A percentile compares a stretch with the other conserved stretches of the same genome.
Conservation (phyloP, 1,139 yeast genomes). For the Wickerhamiella infanticola region DNA sequence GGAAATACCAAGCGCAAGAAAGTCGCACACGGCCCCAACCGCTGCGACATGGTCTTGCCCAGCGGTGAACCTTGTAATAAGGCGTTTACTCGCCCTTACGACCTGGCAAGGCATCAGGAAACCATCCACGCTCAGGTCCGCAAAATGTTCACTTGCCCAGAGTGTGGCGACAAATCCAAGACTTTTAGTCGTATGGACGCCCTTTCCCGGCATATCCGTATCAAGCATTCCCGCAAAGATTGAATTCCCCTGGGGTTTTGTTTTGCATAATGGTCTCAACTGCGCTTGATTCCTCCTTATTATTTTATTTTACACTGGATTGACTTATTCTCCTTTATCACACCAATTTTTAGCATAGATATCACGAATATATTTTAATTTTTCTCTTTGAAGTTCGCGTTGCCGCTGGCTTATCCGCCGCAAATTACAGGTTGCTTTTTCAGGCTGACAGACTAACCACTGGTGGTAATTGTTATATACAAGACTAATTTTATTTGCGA, state of each 20-base stretch:
- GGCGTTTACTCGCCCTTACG: slow-evolving; percentile 85
- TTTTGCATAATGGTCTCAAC: background rate
- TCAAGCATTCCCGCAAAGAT: slow-evolving; percentile 42
- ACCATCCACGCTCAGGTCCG: slow-evolving; percentile 86
- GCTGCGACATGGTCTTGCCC: slow-evolving; percentile 49
- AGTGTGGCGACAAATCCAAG: slow-evolving; percentile 60
- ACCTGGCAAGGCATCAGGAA: slow-evolving; percentile 86
- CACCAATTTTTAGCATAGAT: no score
- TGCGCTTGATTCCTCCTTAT: background rate
- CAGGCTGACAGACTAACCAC: no score
- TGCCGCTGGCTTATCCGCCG: no score
- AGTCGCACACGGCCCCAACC: slow-evolving; percentile 22
- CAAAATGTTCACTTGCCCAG: slow-evolving; percentile 71
- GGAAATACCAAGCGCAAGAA: slow-evolving; percentile 7
- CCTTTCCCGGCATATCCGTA: slow-evolving; percentile 78
- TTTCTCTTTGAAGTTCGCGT: no score
- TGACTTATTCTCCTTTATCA: background rate
- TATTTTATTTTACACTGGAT: background rate
- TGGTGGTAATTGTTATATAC: background rate
- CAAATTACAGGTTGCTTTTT: no score
- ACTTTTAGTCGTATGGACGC: slow-evolving; percentile 93
- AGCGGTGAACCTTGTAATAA: slow-evolving; percentile 54
- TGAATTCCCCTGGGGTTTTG: background rate
- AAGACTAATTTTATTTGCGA: background rate
- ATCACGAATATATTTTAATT: no score